Evolutionary conservation across 768 basidiomycete species (phyloP), one percentile per base, ranked within the genome.

Genomic region (Cystofilobasidium capitatum): DNA sequence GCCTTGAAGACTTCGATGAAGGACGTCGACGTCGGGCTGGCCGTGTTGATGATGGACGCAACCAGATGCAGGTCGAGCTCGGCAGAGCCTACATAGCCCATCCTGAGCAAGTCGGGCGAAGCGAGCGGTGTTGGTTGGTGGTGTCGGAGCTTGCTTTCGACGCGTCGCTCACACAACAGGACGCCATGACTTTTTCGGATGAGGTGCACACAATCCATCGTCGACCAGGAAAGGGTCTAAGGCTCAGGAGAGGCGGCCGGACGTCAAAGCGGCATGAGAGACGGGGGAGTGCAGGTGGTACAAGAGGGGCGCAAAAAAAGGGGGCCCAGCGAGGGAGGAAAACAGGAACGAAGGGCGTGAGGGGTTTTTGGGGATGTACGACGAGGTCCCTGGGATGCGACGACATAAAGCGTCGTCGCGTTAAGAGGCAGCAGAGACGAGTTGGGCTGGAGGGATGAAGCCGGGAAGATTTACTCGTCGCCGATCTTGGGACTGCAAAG

Each of bases 1-100:
- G 89, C 87, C 74, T 88, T 89, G 80, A 89, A 85, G n/a, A 90
- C 83, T 6, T 83, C 82, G 44, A 88, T 80, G 73, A 91, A 91
- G 0, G 87, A 87, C 5, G 87, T 87, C 20, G 88, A 86, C 12
- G 81, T 78, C 10, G 83, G 79, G 7, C 85, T 81, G 49, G 87
- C 88, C 62, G 86, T 84, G 66, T 79, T 74, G 33, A 92, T 83
- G 16, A 92, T 86, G 29, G 83, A 82, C 70, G 91, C 87, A 54
- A 92, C 26, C 22, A 64, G 63, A 20, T 33, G 16, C 17, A 55
- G 51, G 51, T 55, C 31, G 51, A 55, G 51, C 31, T 55, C 51
- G 26, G 51, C 29, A 9, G 51, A 31, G 29, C 7, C 6, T n/a
- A n/a, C n/a, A n/a, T n/a, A n/a, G 51, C 51, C 51, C 51, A 55